phyloP scores from a whole-genome alignment of 345 rosid species.

The Acer negundo region DNA sequence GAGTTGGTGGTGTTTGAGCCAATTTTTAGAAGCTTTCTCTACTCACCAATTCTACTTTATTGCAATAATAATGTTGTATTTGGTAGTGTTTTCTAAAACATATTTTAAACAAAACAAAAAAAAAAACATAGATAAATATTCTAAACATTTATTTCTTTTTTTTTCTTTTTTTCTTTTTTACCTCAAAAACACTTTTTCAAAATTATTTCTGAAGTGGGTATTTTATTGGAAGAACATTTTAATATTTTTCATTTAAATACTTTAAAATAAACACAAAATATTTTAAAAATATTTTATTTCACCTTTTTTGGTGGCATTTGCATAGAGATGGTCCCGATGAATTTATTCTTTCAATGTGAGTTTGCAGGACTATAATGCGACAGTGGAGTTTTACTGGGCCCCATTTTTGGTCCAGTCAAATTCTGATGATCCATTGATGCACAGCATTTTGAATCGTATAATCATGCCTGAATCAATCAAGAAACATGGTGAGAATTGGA shows the following conservation, averaged over 20 bases:
- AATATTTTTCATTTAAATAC: neutral
- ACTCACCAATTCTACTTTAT: neutral
- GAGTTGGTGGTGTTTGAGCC: neutral
- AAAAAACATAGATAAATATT: too few relatives aligned
- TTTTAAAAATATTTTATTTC: too few relatives aligned
- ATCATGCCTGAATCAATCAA: slow-evolving; percentile 86
- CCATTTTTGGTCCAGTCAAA: slow-evolving; percentile 94
- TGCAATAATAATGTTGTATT: neutral
- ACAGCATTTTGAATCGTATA: slow-evolving; percentile 71
- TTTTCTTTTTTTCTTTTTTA: too few relatives aligned
- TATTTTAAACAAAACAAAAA: too few relatives aligned
- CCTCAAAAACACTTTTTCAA: too few relatives aligned
- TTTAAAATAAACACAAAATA: too few relatives aligned
- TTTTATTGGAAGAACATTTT: neutral
- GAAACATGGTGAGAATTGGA: slow-evolving; percentile 85
- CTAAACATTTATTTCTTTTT: too few relatives aligned
- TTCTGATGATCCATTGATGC: slow-evolving; percentile 79
- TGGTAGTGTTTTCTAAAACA: too few relatives aligned
- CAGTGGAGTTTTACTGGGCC: slow-evolving; percentile 97
- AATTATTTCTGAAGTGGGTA: neutral
- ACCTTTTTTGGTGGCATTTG: neutral
- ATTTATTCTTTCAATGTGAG: neutral
- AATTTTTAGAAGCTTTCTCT: neutral
- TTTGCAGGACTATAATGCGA: slow-evolving; percentile 78
- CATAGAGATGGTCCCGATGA: neutral